Evolutionary conservation across 2,329 filamentous ascomycete species (phyloP).

Genomic region (Phialophora chinensis): DNA sequence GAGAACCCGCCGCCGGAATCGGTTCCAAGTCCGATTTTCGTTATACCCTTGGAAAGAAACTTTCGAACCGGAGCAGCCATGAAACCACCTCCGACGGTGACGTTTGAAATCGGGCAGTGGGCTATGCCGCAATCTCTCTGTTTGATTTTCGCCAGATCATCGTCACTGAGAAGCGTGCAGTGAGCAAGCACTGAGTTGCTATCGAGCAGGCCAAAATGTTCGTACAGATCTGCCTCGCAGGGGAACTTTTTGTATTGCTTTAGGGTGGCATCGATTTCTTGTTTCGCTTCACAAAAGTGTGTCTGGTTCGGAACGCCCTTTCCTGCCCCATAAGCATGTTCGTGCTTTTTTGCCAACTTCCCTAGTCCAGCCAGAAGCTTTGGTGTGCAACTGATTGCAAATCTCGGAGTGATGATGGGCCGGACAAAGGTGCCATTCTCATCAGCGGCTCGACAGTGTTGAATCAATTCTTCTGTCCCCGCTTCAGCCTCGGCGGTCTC

Average conservation of each 20-base stretch:
- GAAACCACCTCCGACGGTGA: conserved; percentile 66
- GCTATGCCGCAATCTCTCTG: conserved; percentile 60
- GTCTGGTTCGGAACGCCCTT: conserved; percentile 61
- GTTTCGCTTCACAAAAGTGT: conserved; percentile 67
- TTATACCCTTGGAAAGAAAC: conserved; percentile 59
- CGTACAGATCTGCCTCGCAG: conserved; percentile 65
- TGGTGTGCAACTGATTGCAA: conserved; percentile 63
- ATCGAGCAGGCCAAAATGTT: conserved; percentile 59
- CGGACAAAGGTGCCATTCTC: conserved; percentile 51
- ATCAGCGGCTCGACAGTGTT: conserved; percentile 53
- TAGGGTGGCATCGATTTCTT: conserved; percentile 61
- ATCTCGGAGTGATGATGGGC: conserved; percentile 60
- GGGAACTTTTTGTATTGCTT: conserved; percentile 60
- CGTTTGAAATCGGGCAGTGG: conserved; percentile 66
- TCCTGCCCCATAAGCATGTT: conserved; percentile 35
- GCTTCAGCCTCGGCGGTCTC: conserved; percentile 33
- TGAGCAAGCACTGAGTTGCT: conserved; percentile 65
- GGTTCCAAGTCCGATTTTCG: conserved; percentile 65
- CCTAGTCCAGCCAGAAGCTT: conserved; percentile 62
- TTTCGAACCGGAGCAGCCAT: conserved; percentile 62
- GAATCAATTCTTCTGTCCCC: conserved; percentile 42
- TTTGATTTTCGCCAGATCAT: conserved; percentile 57
- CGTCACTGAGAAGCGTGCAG: conserved; percentile 62
- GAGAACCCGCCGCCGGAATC: conserved; percentile 66
- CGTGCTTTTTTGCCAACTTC: conserved; percentile 54